Evolutionary conservation across 305 asterid species (phyloP).

Genomic region (Solanum aculeatissimum): DNA sequence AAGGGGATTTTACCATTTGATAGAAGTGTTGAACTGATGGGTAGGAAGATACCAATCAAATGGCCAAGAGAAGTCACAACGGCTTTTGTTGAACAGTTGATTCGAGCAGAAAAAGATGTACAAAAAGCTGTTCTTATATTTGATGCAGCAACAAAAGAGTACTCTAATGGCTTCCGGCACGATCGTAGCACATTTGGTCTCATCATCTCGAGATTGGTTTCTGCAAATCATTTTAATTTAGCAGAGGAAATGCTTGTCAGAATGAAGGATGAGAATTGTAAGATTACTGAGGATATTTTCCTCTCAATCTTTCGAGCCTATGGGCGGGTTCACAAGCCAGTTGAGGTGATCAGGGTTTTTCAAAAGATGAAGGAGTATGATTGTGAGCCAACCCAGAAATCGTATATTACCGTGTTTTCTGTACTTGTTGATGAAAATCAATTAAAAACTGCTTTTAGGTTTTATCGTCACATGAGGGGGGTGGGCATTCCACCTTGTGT

Average conservation of each 20-base stretch:
- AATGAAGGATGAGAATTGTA: conserved; percentile 66
- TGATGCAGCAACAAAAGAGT: conserved; percentile 84
- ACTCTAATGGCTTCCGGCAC: conserved; percentile 63
- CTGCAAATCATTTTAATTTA: conserved; percentile 48
- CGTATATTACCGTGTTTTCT: conserved; percentile 66
- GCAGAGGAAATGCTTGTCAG: conserved; percentile 66
- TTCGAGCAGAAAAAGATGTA: conserved; percentile 50
- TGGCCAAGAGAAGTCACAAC: conserved; percentile 76
- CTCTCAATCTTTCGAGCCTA: conserved; percentile 50
- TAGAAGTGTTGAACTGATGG: conserved; percentile 12
- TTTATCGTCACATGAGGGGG: conserved; percentile 66
- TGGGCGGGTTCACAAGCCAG: conserved; percentile 82
- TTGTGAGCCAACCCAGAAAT: conserved; percentile 47
- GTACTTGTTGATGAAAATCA: conserved; percentile 71
- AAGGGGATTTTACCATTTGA: not conserved
- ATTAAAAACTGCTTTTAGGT: conserved; percentile 58
- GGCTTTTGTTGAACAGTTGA: conserved; percentile 58
- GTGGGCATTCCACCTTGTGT: conserved; percentile 53
- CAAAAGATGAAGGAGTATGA: conserved; percentile 47
- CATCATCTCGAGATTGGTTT: conserved; percentile 49
- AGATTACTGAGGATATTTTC: conserved; percentile 49
- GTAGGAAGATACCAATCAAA: conserved; percentile 33
- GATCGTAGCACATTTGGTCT: conserved; percentile 47
- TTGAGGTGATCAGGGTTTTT: conserved; percentile 55
- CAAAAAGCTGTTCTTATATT: conserved; percentile 62